Percentiles rank a stretch among this genome's conserved stretches.
Evolutionary conservation across 1,139 yeast genomes (phyloP).

Genomic region (Zygoascus meyerae): DNA sequence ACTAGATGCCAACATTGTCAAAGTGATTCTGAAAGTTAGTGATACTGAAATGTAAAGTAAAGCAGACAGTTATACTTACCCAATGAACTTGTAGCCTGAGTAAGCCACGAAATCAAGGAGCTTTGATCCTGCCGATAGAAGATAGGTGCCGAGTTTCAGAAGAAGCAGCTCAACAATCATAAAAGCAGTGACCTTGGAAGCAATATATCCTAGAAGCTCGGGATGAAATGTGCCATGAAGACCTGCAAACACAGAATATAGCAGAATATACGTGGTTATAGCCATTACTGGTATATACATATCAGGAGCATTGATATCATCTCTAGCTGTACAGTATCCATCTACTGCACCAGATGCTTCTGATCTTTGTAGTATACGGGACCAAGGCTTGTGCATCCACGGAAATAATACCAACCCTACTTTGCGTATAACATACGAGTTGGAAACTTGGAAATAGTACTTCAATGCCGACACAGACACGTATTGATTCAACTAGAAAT

Average conservation of each 20-base stretch:
- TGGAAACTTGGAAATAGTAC: conserved; percentile 88
- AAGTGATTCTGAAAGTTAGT: conserved; percentile 23
- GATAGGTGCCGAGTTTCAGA: conserved; percentile 57
- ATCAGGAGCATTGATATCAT: conserved; percentile 93
- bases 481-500: conserved; percentile 25
- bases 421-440: conserved; percentile 74
- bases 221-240: conserved; percentile 90
- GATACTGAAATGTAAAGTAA: conserved; percentile 27
- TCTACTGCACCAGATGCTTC: conserved; percentile 38
- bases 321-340: conserved; percentile 63
- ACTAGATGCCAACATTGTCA: conserved; percentile 36
- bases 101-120: conserved; percentile 83
- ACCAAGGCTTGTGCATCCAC: conserved; percentile 68
- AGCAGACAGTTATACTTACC: conserved; percentile 32
- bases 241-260: conserved; percentile 84
- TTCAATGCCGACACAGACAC: conserved; percentile 48
- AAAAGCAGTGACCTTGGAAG: conserved; percentile 87
- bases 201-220: conserved; percentile 78
- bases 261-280: conserved; percentile 75
- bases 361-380: conserved; percentile 33
- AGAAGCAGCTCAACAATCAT: conserved; percentile 62
- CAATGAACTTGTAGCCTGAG: conserved; percentile 92
- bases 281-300: conserved; percentile 79
- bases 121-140: conserved; percentile 51
- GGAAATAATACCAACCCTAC: conserved; percentile 75